Evolutionary conservation across 495 filamentous ascomycete species (phyloP), one percentile per base, ranked within the genome.

Genomic region (Chaetomium cochliodes): DNA sequence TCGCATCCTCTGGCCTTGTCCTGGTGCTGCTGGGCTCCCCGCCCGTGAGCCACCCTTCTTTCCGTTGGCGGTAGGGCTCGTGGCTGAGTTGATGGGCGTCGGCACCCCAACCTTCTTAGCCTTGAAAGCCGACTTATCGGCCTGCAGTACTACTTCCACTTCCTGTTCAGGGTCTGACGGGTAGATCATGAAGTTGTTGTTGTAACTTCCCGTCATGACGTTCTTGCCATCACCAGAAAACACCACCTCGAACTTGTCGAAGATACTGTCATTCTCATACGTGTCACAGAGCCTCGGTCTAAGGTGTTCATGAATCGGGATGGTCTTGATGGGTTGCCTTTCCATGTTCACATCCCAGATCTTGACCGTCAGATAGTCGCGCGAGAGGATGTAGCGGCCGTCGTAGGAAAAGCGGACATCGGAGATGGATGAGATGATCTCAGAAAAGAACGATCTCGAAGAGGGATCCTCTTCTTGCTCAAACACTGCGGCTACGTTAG

Each of bases 141-240:
- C 94, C 78, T 98, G 94, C 63, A 98, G 78, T 52, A 98, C 94
- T 51, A 98, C 92, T 78, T 98, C 94, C 7, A 93, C 93, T 72
- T 98, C 96, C 78, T 93, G 93, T 66, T 92, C 89, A 7, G 92
- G 91, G 69, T 97, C 93, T 39, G 93, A 94, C 0, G 94, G 94
- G 78, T 98, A 98, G 70, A 98, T 98, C 94, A 98, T 98, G 83
- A 98, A 98, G 80, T 98, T 98, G 80, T 98, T 98, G 85, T 98
- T 98, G 82, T 98, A 98, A 74, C 91, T 96, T 69, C 94, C 94
- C 7, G 94, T 98, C 94, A 98, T 98, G 64, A 98, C 94, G 72
- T 98, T 97, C 81, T 96, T 93, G 11, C 92, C 92, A 76, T 98
- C 94, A 18, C 94, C 94, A 4, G 93, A 97, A 78, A 98, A 98